Percentiles rank a stretch among this genome's conserved stretches.
Conservation (phyloP, 805 yeast species). For the Geotrichum ghanense region DNA sequence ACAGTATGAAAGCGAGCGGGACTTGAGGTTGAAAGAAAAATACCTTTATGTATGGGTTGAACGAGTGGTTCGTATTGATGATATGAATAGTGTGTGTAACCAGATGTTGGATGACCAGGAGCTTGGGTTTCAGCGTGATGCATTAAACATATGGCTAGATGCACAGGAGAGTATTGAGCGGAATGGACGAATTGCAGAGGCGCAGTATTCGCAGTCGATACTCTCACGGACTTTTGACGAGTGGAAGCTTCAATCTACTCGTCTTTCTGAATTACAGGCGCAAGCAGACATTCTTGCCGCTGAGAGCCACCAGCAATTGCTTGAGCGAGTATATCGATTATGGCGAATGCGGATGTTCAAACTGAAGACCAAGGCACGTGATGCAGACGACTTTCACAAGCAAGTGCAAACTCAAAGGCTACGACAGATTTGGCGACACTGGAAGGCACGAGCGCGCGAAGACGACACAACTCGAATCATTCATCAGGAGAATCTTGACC, state of each 20-base stretch:
- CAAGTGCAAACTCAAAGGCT: slow-evolving; percentile 8
- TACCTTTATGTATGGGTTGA: neutral
- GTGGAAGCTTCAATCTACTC: slow-evolving; percentile 4
- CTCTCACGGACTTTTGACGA: neutral
- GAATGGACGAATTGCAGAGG: neutral
- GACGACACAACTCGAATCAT: neutral
- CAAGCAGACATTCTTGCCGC: slow-evolving; percentile 10
- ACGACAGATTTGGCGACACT: slow-evolving; percentile 12
- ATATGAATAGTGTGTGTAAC: neutral
- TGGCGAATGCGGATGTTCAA: slow-evolving; percentile 15
- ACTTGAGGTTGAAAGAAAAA: neutral
- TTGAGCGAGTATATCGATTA: slow-evolving; percentile 10
- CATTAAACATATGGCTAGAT: neutral
- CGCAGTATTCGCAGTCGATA: neutral
- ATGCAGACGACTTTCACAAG: slow-evolving; percentile 12
- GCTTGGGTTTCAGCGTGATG: neutral
- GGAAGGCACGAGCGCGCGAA: slow-evolving; percentile 7
- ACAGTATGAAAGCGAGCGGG: neutral
- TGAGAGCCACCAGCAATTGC: slow-evolving; percentile 3
- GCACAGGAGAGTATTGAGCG: neutral
- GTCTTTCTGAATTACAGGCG: slow-evolving; percentile 2
- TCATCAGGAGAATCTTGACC: neutral
- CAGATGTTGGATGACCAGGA: neutral
- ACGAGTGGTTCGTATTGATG: neutral
- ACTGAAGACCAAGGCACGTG: slow-evolving; percentile 10